Evolutionary conservation across 78 protist genomes (phyloP).

Genomic region (Emiliania huxleyi): DNA sequence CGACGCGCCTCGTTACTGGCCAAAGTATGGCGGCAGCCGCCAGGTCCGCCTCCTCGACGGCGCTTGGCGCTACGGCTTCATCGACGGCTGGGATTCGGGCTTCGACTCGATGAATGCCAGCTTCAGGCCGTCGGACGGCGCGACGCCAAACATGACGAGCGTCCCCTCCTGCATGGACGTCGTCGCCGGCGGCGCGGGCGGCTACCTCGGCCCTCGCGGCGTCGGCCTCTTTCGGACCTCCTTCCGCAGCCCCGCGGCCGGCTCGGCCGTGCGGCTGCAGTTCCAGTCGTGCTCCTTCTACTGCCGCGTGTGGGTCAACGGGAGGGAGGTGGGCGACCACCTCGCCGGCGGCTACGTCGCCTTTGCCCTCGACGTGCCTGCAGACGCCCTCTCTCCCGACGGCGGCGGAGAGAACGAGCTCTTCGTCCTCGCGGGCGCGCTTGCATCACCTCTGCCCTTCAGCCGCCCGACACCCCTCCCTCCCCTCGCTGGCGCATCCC

Average conservation of each 20-base stretch:
- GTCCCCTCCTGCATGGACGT: conserved; percentile 40
- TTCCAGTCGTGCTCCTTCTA: conserved; percentile 45
- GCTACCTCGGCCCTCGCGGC: conserved; percentile 36
- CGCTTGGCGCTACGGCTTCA: neutral
- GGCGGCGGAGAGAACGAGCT: too few species aligned
- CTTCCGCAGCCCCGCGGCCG: neutral
- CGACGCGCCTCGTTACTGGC: too few species aligned
- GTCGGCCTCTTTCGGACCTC: conserved; percentile 27
- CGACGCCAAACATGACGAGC: neutral
- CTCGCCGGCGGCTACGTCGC: conserved; percentile 42
- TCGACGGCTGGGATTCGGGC: conserved; percentile 26
- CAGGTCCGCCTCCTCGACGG: neutral
- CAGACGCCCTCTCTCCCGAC: too few species aligned
- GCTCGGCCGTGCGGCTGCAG: neutral
- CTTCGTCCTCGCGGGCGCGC: too few species aligned
- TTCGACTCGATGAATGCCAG: neutral
- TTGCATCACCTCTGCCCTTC: too few species aligned
- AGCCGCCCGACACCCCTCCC: too few species aligned
- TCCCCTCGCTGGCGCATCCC: too few species aligned
- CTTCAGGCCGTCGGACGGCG: neutral
- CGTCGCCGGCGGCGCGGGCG: neutral
- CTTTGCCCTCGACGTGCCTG: conserved; percentile 38
- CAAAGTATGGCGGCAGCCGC: too few species aligned
- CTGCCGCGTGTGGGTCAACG: conserved; percentile 26
- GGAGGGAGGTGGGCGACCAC: neutral